phyloP scores from a whole-genome alignment of 2,329 filamentous ascomycete genomes.

The Dactylonectria macrodidyma region DNA sequence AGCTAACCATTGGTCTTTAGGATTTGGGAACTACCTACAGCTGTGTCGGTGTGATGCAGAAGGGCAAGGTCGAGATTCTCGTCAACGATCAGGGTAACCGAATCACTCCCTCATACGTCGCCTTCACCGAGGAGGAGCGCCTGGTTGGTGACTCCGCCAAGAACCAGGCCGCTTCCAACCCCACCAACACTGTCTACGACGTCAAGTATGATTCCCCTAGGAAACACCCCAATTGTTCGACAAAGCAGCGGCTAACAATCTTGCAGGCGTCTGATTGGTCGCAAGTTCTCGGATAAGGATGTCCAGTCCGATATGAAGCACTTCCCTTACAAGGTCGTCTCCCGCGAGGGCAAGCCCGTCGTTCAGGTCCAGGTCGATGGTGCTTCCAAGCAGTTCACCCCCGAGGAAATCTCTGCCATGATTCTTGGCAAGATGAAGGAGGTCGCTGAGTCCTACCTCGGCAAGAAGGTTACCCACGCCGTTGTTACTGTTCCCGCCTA shows the following conservation, averaged over 20 bases:
- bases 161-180: conserved; percentile 92
- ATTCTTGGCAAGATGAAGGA: conserved; percentile 90
- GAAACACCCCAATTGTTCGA: not conserved
- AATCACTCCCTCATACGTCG: conserved; percentile 95
- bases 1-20: conserved; percentile 51
- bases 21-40: conserved; percentile 91
- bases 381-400: conserved; percentile 80
- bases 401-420: conserved; percentile 87
- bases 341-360: conserved; percentile 91
- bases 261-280: conserved; percentile 83
- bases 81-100: conserved; percentile 98
- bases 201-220: conserved; percentile 80
- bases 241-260: conserved; percentile 37
- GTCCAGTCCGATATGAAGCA: conserved; percentile 97
- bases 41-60: conserved; percentile 96
- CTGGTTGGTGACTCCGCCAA: conserved; percentile 98
- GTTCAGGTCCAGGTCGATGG: conserved; percentile 82
- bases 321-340: conserved; percentile 95
- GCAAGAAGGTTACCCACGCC: conserved; percentile 87
- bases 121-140: conserved; percentile 96
- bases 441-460: conserved; percentile 83
- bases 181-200: conserved; percentile 82
- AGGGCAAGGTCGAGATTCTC: conserved; percentile 94
- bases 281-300: conserved; percentile 87
- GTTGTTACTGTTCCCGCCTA: conserved; percentile 97